These are phyloP conservation scores for Naumovozyma baii DNA, from an alignment of 805 yeast genomes.

Conservation along the genomic window DNA sequence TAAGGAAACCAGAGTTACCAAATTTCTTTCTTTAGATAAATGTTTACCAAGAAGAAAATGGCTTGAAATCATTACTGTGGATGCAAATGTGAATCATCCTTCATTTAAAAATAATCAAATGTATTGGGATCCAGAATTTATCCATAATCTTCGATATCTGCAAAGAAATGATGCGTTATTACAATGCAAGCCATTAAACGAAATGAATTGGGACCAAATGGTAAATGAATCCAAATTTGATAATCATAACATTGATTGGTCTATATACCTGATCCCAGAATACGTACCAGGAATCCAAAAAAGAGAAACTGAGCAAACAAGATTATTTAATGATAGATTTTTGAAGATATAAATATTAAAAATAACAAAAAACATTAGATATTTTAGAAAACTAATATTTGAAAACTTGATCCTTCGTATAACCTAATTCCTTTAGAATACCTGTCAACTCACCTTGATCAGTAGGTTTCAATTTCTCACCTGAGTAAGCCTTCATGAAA, in stretches of 20 bases:
- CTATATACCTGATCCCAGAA: conserved; percentile 9
- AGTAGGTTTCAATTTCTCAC: conserved; percentile 69
- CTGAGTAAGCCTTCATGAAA: conserved; percentile 78
- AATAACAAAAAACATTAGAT: background rate
- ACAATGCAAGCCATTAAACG: background rate
- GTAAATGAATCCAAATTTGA: background rate
- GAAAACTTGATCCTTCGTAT: conserved; percentile 75
- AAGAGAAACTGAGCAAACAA: conserved; percentile 16
- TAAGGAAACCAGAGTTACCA: conserved; percentile 23
- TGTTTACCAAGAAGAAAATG: conserved; percentile 58
- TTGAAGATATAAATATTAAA: background rate
- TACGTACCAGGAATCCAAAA: conserved; percentile 14
- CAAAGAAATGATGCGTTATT: conserved; percentile 3
- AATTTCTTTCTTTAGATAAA: conserved; percentile 76
- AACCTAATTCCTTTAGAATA: conserved; percentile 79
- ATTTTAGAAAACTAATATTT: conserved; percentile 73
- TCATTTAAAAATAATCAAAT: conserved; percentile 11
- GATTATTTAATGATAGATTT: conserved; percentile 8
- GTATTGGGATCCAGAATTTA: conserved; percentile 33
- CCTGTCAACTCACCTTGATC: conserved; percentile 96
- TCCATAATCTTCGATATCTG: conserved; percentile 12
- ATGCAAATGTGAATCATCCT: conserved; percentile 24
- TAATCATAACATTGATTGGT: conserved; percentile 4
- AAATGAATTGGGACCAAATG: conserved; percentile 5
- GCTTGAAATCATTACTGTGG: conserved; percentile 43